Conservation (phyloP, 345 rosid species). For the Arabis hirsuta region DNA sequence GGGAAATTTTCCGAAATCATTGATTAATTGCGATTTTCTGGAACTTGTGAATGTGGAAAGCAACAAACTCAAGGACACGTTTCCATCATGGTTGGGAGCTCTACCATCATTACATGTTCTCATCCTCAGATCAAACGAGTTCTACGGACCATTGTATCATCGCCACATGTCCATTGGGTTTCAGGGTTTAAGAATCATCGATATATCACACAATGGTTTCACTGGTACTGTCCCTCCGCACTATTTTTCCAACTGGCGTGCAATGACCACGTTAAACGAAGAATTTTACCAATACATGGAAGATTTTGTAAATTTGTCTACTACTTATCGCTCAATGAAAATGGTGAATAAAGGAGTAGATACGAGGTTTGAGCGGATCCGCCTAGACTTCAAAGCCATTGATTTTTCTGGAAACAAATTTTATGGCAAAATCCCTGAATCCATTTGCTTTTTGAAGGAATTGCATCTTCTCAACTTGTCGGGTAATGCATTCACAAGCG, state of each 20-base stretch:
- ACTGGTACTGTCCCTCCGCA: slow-evolving; percentile 10
- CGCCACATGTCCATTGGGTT: neutral
- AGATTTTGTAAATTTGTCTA: too few species aligned
- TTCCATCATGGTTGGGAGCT: slow-evolving; percentile 25
- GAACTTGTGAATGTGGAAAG: slow-evolving; percentile 48
- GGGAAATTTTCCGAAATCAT: slow-evolving; percentile 40
- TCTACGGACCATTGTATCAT: slow-evolving; percentile 44
- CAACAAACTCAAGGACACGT: slow-evolving; percentile 46
- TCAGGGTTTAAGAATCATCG: slow-evolving; percentile 51
- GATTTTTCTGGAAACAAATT: slow-evolving; percentile 4
- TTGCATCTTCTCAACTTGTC: slow-evolving; percentile 21
- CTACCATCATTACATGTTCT: slow-evolving; percentile 44
- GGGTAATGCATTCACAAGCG: slow-evolving; percentile 9
- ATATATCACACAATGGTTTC: slow-evolving; percentile 48
- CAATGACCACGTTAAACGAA: neutral
- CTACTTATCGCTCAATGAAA: neutral
- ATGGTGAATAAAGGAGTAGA: slow-evolving; percentile 30
- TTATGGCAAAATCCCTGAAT: neutral
- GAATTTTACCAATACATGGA: neutral
- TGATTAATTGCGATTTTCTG: slow-evolving; percentile 29
- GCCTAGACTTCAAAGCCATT: slow-evolving; percentile 13
- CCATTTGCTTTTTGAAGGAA: neutral
- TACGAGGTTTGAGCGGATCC: slow-evolving; percentile 2
- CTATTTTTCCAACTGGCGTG: slow-evolving; percentile 1
- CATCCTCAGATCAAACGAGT: slow-evolving; percentile 48